Base-by-base conservation (phyloP, 306 rosid genomes). In the Aeschynomene evenia region DNA sequence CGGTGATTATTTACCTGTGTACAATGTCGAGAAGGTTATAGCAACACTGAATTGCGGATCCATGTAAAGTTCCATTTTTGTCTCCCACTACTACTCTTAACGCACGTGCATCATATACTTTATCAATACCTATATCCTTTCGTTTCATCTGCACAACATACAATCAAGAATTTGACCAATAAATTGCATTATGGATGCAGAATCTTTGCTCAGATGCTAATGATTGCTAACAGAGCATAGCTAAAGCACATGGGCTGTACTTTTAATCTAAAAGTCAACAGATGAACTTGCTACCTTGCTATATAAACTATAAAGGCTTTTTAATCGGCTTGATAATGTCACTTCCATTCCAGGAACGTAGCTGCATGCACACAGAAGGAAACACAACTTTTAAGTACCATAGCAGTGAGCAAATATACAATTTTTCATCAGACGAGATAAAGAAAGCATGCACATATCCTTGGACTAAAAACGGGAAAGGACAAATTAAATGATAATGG, bases 291-390 rank as follows among this genome's bases (percentile, higher is more conserved):
- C 6, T 86, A 93, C 98, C 98, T 93, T 93, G 82, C 91, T 90
- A 78, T 86, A 88, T 80, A 93, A 88, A 74, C 98, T 88, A 72
- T 88, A 93, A 73, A 93, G 83, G 86, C 98, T 93, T 82, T 93
- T 93, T 23, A 93, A 81, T 65, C 97, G 85, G 83, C 97, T 91
- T 59, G 90, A 93, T 75, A 93, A 81, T 52, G 89, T 93, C 29
- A 93, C 96, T 82, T 93, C 98, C 98, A 90, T 93, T 56, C 98
- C 97, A 3, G 98, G 98, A 68, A 93, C 90, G 68, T 93, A 93
- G 66, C 98, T 93, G 91, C 84, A 85, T 62, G n/a, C n/a, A 77
- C 56, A 65, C 20, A 73, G 54, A 51, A 48, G 69, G 54, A 62
- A 63, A 45, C 51, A 1, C 9, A 14, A 53, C 51, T 63, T 50